Conservation (phyloP, 2,329 filamentous ascomycete species). For the Colletotrichum musae region DNA sequence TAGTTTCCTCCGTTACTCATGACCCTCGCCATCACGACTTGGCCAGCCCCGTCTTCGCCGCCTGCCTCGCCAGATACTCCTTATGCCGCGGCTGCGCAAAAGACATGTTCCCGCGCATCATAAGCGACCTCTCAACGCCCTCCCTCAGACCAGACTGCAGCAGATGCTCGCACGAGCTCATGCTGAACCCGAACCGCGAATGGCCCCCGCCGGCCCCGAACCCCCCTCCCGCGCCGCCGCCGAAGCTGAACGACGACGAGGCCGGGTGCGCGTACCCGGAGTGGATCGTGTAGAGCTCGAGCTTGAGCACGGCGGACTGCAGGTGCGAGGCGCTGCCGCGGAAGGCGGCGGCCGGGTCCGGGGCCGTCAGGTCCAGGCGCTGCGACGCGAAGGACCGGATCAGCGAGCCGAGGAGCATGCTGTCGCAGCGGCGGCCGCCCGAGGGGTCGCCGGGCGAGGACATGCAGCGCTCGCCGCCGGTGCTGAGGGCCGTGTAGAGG, state of each 20-base stretch:
- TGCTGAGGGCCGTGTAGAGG: constrained; percentile 15
- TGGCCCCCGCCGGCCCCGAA: not conserved
- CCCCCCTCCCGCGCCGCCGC: not conserved
- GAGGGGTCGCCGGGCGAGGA: constrained; percentile 14
- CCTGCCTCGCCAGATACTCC: constrained; percentile 31
- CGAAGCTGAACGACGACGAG: constrained; percentile 7
- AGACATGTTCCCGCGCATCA: not conserved
- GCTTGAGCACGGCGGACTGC: constrained; percentile 13
- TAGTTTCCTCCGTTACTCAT: no score
- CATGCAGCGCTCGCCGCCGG: constrained; percentile 25
- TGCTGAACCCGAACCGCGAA: not conserved
- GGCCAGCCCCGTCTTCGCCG: constrained; percentile 11
- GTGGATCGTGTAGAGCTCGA: constrained; percentile 33
- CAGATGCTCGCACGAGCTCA: constrained; percentile 20
- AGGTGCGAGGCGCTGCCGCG: constrained; percentile 24
- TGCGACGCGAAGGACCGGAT: constrained; percentile 25
- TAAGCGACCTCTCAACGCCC: constrained; percentile 8
- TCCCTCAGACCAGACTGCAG: constrained; percentile 7
- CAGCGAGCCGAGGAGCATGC: constrained; percentile 33
- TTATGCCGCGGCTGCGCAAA: constrained; percentile 22
- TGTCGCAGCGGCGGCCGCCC: constrained; percentile 27
- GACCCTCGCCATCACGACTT: not conserved
- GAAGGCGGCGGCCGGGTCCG: constrained; percentile 15
- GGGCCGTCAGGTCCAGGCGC: constrained; percentile 9
- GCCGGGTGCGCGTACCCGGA: constrained; percentile 7